Evolutionary conservation across 345 rosid genomes (phyloP).

Genomic region (Cardiospermum halicacabum): DNA sequence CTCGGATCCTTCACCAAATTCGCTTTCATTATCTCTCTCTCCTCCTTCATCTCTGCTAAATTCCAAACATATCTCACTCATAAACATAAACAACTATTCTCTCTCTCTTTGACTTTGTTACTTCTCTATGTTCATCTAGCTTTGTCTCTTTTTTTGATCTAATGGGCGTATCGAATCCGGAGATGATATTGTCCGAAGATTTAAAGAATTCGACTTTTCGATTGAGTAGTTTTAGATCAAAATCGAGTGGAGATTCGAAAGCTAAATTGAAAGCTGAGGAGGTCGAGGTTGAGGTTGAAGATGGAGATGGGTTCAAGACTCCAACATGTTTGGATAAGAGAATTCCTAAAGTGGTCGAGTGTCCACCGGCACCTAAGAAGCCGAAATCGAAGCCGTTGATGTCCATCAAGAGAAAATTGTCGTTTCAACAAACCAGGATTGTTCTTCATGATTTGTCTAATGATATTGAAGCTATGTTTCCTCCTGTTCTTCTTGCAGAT

Average conservation of each 20-base stretch:
- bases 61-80: constrained; percentile 27
- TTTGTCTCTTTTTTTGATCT: constrained; percentile 14
- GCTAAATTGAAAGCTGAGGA: constrained; percentile 13
- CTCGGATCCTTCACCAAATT: constrained; percentile 86
- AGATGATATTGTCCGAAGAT: constrained; percentile 41
- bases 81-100: no score
- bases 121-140: not conserved
- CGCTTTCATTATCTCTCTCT: constrained; percentile 23
- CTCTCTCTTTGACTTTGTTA: not conserved
- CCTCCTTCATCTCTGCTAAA: constrained; percentile 26
- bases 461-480: constrained; percentile 63
- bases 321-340: constrained; percentile 51
- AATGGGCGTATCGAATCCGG: constrained; percentile 34
- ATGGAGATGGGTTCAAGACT: constrained; percentile 46
- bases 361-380: constrained; percentile 75
- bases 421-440: constrained; percentile 15
- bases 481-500: constrained; percentile 43
- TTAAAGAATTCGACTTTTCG: no score
- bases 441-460: constrained; percentile 54
- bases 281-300: constrained; percentile 25
- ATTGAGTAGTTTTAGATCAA: no score
- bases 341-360: constrained; percentile 26
- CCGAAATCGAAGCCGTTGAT: constrained; percentile 40
- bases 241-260: not conserved
- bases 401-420: constrained; percentile 32